Base-by-base conservation (phyloP, 345 rosid species). In the Acer negundo region DNA sequence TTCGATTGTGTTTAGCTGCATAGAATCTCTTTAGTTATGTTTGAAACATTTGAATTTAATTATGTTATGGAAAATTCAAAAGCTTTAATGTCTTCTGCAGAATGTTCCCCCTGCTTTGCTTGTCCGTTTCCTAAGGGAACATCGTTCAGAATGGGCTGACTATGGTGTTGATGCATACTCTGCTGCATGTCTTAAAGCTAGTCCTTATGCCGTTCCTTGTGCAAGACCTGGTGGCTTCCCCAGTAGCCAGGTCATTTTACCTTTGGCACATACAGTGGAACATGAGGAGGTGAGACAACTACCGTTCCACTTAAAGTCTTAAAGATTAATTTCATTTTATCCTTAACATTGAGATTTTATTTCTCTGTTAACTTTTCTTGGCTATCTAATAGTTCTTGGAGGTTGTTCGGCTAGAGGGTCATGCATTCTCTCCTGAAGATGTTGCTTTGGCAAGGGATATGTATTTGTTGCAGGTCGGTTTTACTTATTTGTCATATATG, bases 81-180 rank as follows among this genome's bases (percentile, higher is more conserved):
- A 44, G 17, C 22, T 46, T n/a, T 13, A 7, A 67, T 67, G 49
- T 75, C 44, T 47, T 77, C 77, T 84, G 68, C 86, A 95, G 99
- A 91, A 92, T 68, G 99, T 95, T 19, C 96, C 99, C 59, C 99
- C 98, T 6, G 94, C 92, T 28, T 84, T 95, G 56, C 88, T 95
- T 77, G 92, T 93, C 79, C 96, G 94, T 8, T 95, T 95, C 84
- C 85, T 95, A 77, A 91, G 99, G 84, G 99, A 95, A 77, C 99
- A 95, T 80, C 98, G 99, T 2, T 93, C 99, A 0, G 98, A 95
- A 77, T 95, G 99, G 99, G 98, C 99, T 70, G 98, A 95, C 84
- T 90, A 91, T 65, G 99, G 94, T 13, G 91, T 95, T 51, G 98
- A 95, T 84, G 85, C 91, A 3, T 95, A 93, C 80, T 90, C 98